These are phyloP conservation scores for Beauveria medogensis DNA, from an alignment of 2,329 filamentous ascomycete species.

Conservation along the genomic window DNA sequence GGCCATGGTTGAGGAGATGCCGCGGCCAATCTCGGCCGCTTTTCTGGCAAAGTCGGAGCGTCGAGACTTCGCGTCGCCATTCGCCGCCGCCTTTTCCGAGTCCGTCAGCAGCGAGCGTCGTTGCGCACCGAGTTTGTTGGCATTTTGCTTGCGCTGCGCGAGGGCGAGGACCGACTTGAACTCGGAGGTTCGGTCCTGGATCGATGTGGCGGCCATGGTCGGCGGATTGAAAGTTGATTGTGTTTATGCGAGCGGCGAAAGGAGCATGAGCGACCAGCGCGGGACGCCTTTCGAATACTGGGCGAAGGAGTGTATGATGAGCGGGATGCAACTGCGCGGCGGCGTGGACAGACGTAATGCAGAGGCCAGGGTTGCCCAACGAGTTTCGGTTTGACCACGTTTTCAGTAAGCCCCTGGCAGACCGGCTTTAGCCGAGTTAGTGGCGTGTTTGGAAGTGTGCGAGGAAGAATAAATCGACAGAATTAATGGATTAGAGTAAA, in stretches of 20 bases:
- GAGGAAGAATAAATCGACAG: background rate
- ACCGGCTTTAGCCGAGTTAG: constrained; percentile 5
- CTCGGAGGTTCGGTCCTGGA: constrained; percentile 94
- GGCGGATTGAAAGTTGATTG: background rate
- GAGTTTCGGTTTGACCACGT: constrained; percentile 8
- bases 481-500: background rate
- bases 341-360: background rate
- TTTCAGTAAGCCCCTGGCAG: constrained; percentile 7
- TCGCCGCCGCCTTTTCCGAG: constrained; percentile 57
- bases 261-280: constrained; percentile 28
- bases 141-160: constrained; percentile 70
- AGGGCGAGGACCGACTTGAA: constrained; percentile 87
- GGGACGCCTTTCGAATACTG: constrained; percentile 10
- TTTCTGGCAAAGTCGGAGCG: constrained; percentile 89
- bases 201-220: constrained; percentile 60
- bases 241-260: background rate
- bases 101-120: constrained; percentile 72
- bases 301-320: background rate
- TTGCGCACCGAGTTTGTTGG: constrained; percentile 69
- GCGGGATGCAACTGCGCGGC: background rate
- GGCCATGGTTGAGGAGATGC: constrained; percentile 85
- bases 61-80: constrained; percentile 45
- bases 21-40: constrained; percentile 84
- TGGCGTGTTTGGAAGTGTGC: background rate
- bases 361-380: background rate